Percentiles rank a stretch among this genome's conserved stretches.
Conservation (phyloP, 331 rosid genomes). For the Phaseolus coccineus region DNA sequence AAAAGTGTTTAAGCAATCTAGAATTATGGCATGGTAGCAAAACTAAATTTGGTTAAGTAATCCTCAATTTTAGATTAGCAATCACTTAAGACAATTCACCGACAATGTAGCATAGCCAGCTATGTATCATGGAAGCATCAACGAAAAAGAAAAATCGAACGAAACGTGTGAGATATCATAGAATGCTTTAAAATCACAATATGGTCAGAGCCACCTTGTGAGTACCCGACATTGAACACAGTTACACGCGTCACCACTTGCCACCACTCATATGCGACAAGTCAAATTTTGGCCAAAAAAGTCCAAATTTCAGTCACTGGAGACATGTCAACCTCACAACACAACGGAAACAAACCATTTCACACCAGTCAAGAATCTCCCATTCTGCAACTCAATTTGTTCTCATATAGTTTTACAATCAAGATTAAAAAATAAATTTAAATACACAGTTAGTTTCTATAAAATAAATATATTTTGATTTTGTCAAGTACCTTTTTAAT, state of each 20-base stretch:
- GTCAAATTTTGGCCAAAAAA: constrained; percentile 19
- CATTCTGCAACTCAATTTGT: not conserved
- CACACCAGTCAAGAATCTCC: not conserved
- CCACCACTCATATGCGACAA: not conserved
- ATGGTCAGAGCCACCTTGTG: constrained; percentile 46
- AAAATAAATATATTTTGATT: too few species aligned
- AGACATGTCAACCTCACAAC: not conserved
- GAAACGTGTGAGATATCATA: constrained; percentile 3
- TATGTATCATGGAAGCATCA: not conserved
- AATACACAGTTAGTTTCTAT: too few species aligned
- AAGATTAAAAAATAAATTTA: too few species aligned
- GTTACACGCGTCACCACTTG: constrained; percentile 35
- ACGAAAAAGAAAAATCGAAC: not conserved
- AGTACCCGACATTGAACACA: constrained; percentile 12
- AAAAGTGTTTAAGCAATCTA: not conserved
- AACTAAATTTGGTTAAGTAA: not conserved
- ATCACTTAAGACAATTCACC: not conserved
- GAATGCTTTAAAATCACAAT: not conserved
- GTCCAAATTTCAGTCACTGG: not conserved
- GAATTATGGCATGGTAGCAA: not conserved
- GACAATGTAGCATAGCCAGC: not conserved
- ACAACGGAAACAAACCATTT: not conserved
- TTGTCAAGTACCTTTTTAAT: too few species aligned
- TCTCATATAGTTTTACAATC: too few species aligned
- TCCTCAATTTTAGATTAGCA: not conserved